These are phyloP conservation scores for Stropharia rugosoannulata DNA, from an alignment of 768 basidiomycete genomes.

Conservation along the genomic window DNA sequence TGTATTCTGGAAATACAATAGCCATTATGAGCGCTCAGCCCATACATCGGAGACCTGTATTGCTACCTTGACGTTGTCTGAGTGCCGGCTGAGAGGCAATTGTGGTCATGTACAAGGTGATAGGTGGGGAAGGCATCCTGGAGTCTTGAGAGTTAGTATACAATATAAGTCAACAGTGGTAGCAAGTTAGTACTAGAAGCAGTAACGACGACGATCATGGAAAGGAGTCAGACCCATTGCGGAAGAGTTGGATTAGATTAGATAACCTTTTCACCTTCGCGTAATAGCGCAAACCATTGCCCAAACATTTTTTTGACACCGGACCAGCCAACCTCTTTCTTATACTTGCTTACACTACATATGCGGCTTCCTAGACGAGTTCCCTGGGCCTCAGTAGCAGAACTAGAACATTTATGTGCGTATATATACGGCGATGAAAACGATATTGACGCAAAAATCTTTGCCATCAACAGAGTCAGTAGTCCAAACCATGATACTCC, in stretches of 20 bases:
- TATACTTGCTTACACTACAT: neutral
- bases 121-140: slow-evolving; percentile 77
- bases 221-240: too few relatives aligned
- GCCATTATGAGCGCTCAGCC: neutral
- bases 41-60: neutral
- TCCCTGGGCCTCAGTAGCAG: slow-evolving; percentile 11
- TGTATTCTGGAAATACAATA: slow-evolving; percentile 55
- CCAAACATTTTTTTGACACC: neutral
- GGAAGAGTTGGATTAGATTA: slow-evolving; percentile 2
- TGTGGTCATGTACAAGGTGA: slow-evolving; percentile 84
- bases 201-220: neutral
- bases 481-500: neutral
- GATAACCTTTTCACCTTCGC: neutral
- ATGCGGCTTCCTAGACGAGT: slow-evolving; percentile 20
- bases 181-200: too few relatives aligned
- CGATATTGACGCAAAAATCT: slow-evolving; percentile 39
- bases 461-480: slow-evolving; percentile 55
- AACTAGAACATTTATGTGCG: slow-evolving; percentile 23
- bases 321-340: neutral
- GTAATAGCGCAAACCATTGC: too few relatives aligned
- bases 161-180: neutral
- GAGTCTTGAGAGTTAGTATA: neutral
- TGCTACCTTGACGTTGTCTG: slow-evolving; percentile 73
- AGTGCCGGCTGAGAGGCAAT: slow-evolving; percentile 80
- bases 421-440: slow-evolving; percentile 73